Evolutionary conservation across 208 protist genomes (phyloP).

Genomic region (Wallacemonas sp.): DNA sequence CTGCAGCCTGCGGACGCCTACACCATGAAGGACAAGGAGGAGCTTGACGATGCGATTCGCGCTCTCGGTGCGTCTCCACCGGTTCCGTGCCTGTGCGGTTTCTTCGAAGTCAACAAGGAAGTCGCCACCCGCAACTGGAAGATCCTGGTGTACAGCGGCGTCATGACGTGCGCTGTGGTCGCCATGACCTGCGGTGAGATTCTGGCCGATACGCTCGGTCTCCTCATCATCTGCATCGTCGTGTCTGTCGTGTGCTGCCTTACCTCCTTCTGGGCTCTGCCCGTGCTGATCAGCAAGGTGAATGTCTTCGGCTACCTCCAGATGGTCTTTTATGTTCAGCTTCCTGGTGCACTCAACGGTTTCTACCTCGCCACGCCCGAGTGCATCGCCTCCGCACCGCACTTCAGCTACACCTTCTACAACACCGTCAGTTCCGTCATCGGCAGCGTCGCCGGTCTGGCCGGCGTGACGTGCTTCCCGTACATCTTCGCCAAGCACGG

Average conservation of each 20-base stretch:
- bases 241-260: constrained; percentile 42
- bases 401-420: constrained; percentile 73
- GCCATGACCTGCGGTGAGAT: constrained; percentile 45
- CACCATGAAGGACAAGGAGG: constrained; percentile 5
- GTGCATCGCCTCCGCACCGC: constrained; percentile 41
- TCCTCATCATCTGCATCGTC: constrained; percentile 36
- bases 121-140: constrained; percentile 38
- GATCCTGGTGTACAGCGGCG: constrained; percentile 47
- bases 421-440: constrained; percentile 54
- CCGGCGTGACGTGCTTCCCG: constrained; percentile 47
- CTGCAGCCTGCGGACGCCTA: background rate
- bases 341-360: constrained; percentile 33
- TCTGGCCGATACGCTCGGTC: constrained; percentile 30
- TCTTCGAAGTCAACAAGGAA: constrained; percentile 37
- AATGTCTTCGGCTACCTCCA: constrained; percentile 60
- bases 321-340: constrained; percentile 42
- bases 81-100: constrained; percentile 19
- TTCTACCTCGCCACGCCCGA: constrained; percentile 52
- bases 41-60: constrained; percentile 5
- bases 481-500: constrained; percentile 56
- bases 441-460: constrained; percentile 35
- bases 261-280: constrained; percentile 55
- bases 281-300: constrained; percentile 55
- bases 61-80: background rate
- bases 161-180: constrained; percentile 52